Evolutionary conservation across 176 grass and related monocot genomes (phyloP).

Genomic region (Cenchrus americanus): DNA sequence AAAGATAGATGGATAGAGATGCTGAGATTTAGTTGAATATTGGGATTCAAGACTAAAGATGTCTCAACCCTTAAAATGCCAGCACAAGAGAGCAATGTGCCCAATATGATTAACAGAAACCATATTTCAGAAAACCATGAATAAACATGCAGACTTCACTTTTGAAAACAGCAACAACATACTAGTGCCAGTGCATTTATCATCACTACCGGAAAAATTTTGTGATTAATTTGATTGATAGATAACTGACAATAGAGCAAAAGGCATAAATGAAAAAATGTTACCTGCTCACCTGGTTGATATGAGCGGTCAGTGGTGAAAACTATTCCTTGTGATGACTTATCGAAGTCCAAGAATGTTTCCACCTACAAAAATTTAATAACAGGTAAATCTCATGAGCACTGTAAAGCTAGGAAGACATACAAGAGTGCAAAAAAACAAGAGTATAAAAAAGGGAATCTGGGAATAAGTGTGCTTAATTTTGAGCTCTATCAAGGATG

Average conservation of each 20-base stretch:
- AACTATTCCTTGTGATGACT: conserved; percentile 85
- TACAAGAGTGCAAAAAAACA: not conserved
- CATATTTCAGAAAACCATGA: not conserved
- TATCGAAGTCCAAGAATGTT: conserved; percentile 98
- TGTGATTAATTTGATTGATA: conserved; percentile 13
- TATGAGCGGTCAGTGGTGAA: conserved; percentile 83
- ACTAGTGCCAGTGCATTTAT: not conserved
- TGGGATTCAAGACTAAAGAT: not conserved
- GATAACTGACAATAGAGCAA: conserved; percentile 2
- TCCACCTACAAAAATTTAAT: conserved; percentile 68
- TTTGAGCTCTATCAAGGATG: conserved; percentile 2
- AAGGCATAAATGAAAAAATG: conserved; percentile 41
- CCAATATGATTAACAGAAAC: not conserved
- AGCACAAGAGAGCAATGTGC: conserved; percentile 19
- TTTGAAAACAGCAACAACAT: not conserved
- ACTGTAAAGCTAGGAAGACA: conserved; percentile 30
- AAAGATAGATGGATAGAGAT: not conserved
- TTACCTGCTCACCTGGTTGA: conserved; percentile 99
- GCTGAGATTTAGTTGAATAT: not conserved
- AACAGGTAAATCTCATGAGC: conserved; percentile 7
- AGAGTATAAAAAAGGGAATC: not conserved
- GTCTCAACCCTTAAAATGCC: not conserved
- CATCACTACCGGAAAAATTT: not conserved
- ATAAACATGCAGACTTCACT: conserved; percentile 2
- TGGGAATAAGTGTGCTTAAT: not conserved